phyloP scores from a whole-genome alignment of 1,139 yeast species.

The Nakaseomyces delphensis region DNA sequence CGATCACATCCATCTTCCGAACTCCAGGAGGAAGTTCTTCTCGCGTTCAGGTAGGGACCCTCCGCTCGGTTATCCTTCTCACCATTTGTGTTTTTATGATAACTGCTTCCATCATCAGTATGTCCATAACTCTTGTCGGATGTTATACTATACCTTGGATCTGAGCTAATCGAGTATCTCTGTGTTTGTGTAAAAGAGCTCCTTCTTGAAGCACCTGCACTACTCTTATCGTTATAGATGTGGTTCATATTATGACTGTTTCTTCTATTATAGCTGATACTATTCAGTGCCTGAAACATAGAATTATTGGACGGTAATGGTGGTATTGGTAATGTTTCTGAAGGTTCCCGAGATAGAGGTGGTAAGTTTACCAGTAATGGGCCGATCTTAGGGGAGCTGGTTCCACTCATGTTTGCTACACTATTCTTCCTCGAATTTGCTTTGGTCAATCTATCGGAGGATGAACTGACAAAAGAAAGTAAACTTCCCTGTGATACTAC shows the following conservation, averaged over 20 bases:
- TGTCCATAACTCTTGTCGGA: neutral
- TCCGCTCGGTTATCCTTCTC: neutral
- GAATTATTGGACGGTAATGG: slow-evolving; percentile 3
- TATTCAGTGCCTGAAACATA: slow-evolving; percentile 1
- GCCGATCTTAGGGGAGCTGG: slow-evolving; percentile 5
- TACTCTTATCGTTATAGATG: slow-evolving; percentile 17
- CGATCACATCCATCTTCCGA: slow-evolving; percentile 2
- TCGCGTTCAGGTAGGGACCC: neutral
- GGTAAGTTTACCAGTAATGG: slow-evolving; percentile 30
- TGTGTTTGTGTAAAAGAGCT: neutral
- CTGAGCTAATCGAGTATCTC: neutral
- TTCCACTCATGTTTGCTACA: slow-evolving; percentile 7
- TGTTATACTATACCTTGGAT: slow-evolving; percentile 1
- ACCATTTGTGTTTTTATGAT: neutral
- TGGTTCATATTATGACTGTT: slow-evolving; percentile 14
- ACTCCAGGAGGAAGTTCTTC: neutral
- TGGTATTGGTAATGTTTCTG: slow-evolving; percentile 17
- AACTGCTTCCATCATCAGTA: neutral
- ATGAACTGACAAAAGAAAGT: slow-evolving; percentile 27
- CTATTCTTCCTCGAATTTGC: slow-evolving; percentile 12
- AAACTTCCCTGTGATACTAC: slow-evolving; percentile 28
- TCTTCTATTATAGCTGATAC: slow-evolving; percentile 8
- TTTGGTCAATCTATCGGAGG: slow-evolving; percentile 22
- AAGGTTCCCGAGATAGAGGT: slow-evolving; percentile 39
- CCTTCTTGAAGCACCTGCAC: slow-evolving; percentile 3